These are phyloP conservation scores for Auriculariales sp. DNA, from an alignment of 768 basidiomycete genomes.

Conservation along the genomic window DNA sequence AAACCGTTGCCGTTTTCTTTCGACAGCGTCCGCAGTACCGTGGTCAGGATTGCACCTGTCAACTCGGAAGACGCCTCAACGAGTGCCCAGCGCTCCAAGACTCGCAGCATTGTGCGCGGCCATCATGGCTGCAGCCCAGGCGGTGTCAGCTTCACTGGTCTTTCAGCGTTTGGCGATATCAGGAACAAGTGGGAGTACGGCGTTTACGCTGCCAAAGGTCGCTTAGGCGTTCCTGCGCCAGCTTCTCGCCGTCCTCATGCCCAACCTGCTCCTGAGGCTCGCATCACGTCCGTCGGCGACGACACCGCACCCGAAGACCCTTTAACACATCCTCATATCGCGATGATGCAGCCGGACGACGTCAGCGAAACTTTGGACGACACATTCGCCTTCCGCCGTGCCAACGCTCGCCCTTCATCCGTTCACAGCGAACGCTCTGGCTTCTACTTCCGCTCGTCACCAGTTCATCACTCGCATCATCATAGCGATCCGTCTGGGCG, in stretches of 20 bases:
- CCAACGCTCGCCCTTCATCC: conserved; percentile 12
- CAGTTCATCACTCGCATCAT: conserved; percentile 24
- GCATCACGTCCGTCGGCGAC: conserved; percentile 68
- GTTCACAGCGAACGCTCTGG: conserved; percentile 67
- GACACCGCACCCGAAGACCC: too few relatives aligned
- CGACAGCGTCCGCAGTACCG: too few relatives aligned
- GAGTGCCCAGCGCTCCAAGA: too few relatives aligned
- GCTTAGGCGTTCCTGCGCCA: conserved; percentile 46
- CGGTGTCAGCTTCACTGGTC: conserved; percentile 49
- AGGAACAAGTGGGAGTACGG: conserved; percentile 65
- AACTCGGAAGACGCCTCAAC: too few relatives aligned
- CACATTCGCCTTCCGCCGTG: conserved; percentile 49
- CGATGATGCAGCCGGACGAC: conserved; percentile 45
- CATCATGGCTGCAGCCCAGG: conserved; percentile 22
- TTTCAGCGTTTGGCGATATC: conserved; percentile 68
- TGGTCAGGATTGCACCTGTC: too few relatives aligned
- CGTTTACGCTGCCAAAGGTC: conserved; percentile 38
- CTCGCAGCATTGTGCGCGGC: conserved; percentile 20
- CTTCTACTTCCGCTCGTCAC: conserved; percentile 50
- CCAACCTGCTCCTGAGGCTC: conserved; percentile 47
- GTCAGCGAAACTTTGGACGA: conserved; percentile 45
- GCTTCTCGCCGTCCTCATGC: conserved; percentile 16
- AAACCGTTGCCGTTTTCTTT: conserved; percentile 40
- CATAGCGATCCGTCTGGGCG: conserved; percentile 39
- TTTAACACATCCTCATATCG: conserved; percentile 50